Conservation (phyloP, 148 eudicot species). For the Nepenthes mirabilis region DNA sequence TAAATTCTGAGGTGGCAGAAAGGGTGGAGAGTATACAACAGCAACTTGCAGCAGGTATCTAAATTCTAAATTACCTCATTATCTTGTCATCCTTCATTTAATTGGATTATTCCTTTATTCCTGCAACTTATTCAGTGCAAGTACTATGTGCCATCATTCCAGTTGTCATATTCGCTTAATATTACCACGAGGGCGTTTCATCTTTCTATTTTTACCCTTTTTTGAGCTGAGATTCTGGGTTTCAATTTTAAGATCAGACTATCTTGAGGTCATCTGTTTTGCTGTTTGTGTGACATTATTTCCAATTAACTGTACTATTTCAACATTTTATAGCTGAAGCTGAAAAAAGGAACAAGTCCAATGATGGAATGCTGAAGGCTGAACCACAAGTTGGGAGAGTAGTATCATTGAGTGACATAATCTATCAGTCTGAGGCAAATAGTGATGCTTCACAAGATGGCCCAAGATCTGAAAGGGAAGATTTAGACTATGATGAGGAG, state of each 20-base stretch:
- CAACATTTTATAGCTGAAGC: constrained; percentile 41
- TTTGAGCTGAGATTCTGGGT: too few relatives aligned
- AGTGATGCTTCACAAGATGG: constrained; percentile 77
- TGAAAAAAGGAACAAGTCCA: constrained; percentile 37
- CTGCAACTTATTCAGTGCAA: too few relatives aligned
- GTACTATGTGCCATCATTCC: too few relatives aligned
- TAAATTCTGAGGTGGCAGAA: constrained; percentile 47
- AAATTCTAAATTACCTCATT: background rate
- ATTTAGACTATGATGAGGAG: constrained; percentile 86
- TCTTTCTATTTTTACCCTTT: too few relatives aligned
- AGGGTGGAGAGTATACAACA: constrained; percentile 51
- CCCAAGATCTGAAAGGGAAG: constrained; percentile 80
- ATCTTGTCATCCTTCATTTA: background rate
- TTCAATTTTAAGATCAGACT: too few relatives aligned
- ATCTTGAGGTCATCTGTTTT: background rate
- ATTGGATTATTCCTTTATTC: too few relatives aligned
- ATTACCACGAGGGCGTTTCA: too few relatives aligned
- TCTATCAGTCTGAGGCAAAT: constrained; percentile 55
- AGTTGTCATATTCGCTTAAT: too few relatives aligned
- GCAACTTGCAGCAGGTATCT: constrained; percentile 66
- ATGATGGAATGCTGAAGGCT: constrained; percentile 35
- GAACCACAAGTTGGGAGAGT: constrained; percentile 46
- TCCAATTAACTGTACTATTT: background rate
- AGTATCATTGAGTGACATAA: constrained; percentile 67
- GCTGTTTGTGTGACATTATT: background rate